These are phyloP conservation scores for Tarenaya hassleriana DNA, from an alignment of 345 rosid species.

Conservation along the genomic window DNA sequence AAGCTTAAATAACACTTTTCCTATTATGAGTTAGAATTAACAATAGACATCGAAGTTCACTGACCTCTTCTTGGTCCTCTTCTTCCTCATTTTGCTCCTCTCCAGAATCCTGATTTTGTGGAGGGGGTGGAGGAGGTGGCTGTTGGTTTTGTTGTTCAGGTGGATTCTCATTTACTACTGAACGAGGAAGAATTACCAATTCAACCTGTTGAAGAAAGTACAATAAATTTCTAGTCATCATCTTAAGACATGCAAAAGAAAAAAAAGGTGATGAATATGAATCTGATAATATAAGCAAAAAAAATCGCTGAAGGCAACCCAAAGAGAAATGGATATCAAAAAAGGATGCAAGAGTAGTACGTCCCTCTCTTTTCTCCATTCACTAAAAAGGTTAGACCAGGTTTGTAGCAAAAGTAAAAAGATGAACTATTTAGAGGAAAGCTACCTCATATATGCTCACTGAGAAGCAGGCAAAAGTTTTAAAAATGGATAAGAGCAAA, in stretches of 20 bases:
- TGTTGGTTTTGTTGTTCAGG: constrained; percentile 87
- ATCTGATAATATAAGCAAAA: too few relatives aligned
- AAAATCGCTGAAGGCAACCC: too few relatives aligned
- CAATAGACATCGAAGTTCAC: constrained; percentile 12
- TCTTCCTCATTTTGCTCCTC: constrained; percentile 90
- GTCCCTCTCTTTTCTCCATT: too few relatives aligned
- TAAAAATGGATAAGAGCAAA: neutral
- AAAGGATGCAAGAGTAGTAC: too few relatives aligned
- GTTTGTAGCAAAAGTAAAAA: too few relatives aligned
- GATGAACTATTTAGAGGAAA: too few relatives aligned
- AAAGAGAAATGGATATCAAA: too few relatives aligned
- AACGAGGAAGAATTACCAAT: constrained; percentile 93
- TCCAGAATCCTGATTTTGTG: constrained; percentile 67
- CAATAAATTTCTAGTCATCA: constrained; percentile 20
- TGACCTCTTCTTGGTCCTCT: constrained; percentile 48
- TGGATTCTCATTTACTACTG: constrained; percentile 63
- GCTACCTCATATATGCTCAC: too few relatives aligned
- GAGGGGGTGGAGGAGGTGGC: constrained; percentile 98
- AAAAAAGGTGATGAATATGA: neutral
- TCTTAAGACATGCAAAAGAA: neutral
- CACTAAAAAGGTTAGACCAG: too few relatives aligned
- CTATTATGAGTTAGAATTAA: neutral
- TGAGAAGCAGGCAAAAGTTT: neutral
- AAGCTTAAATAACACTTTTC: constrained; percentile 17
- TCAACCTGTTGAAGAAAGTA: constrained; percentile 55